Conservation (phyloP, 352 stramenopile species). For the Aphanomyces cochlioides region DNA sequence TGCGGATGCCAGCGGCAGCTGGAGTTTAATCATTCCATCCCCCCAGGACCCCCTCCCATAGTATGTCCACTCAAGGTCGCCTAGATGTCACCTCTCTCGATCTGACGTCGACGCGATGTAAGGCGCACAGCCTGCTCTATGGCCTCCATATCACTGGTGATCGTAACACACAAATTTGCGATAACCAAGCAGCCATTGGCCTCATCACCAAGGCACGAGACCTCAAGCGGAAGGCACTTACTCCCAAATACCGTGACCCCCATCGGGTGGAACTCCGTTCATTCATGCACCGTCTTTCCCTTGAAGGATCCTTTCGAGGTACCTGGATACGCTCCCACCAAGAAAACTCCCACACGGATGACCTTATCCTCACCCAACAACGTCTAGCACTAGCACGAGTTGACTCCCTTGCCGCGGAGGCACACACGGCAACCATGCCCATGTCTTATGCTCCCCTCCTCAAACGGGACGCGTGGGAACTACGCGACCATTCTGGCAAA, state of each 20-base stretch:
- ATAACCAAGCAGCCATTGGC: not conserved
- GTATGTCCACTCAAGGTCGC: no score
- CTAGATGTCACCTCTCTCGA: no score
- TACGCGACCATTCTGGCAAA: not conserved
- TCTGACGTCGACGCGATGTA: no score
- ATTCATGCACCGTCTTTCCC: not conserved
- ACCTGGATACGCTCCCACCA: not conserved
- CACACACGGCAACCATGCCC: not conserved
- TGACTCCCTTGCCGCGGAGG: not conserved
- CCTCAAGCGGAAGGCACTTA: not conserved
- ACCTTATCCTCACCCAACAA: not conserved
- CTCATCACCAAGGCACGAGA: not conserved
- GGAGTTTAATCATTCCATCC: no score
- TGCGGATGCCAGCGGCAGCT: no score
- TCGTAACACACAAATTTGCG: no score
- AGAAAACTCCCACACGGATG: not conserved
- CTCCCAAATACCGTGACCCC: not conserved
- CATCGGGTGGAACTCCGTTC: not conserved
- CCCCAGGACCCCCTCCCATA: no score
- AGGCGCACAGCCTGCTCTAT: no score
- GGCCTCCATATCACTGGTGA: no score
- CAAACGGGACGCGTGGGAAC: not conserved
- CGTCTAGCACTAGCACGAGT: not conserved
- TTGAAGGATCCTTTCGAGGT: not conserved
- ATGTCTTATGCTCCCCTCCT: not conserved